These are phyloP conservation scores for Backusella luteola DNA, from an alignment of 192 early-diverging fungal species.

Conservation along the genomic window DNA sequence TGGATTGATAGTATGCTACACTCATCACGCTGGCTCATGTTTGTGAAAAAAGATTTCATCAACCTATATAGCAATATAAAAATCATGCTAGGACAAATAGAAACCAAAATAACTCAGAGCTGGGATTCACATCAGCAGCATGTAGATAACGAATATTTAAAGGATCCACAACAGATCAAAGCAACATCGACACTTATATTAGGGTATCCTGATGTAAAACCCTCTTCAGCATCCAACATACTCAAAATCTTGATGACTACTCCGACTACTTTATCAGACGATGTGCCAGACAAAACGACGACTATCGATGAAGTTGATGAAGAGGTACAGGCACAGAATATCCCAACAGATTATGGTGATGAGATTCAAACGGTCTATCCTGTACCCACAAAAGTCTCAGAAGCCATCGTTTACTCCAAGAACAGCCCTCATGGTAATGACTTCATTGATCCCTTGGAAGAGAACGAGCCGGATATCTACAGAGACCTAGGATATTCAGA, in stretches of 20 bases:
- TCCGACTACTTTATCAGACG: not conserved
- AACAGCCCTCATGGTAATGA: no score
- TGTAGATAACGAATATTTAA: not conserved
- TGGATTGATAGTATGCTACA: not conserved
- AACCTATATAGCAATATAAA: not conserved
- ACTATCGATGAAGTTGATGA: not conserved
- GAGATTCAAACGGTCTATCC: not conserved
- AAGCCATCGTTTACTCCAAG: not conserved
- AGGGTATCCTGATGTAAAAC: not conserved
- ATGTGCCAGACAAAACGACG: not conserved
- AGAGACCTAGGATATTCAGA: slow-evolving; percentile 15
- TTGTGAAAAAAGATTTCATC: not conserved
- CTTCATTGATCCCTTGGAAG: slow-evolving; percentile 1
- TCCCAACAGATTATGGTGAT: not conserved
- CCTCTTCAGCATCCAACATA: not conserved
- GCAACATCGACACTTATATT: not conserved
- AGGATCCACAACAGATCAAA: not conserved
- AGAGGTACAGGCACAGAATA: not conserved
- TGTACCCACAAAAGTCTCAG: not conserved
- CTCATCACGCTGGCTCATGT: not conserved
- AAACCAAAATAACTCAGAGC: not conserved
- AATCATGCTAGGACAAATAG: not conserved
- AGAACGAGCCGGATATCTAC: not conserved
- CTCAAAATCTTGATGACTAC: not conserved
- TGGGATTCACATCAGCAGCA: not conserved